Conservation (phyloP, 768 basidiomycete species). For the Termitomyces sp. region DNA sequence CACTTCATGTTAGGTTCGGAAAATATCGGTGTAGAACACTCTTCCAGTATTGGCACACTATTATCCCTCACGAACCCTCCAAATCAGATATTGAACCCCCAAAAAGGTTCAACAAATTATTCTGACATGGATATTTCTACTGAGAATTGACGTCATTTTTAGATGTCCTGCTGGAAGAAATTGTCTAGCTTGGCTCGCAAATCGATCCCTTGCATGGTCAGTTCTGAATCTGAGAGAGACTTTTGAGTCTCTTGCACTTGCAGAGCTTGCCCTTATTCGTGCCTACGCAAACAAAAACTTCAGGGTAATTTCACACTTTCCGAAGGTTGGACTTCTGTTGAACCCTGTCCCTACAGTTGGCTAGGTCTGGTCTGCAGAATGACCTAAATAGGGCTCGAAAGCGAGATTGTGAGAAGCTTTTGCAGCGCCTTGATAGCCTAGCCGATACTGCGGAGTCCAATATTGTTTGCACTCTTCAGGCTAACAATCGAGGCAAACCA, state of each 20-base stretch:
- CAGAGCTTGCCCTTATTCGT: conserved; percentile 2
- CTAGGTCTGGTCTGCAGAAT: conserved; percentile 3
- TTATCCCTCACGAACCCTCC: conserved; percentile 5
- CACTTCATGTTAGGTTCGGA: conserved; percentile 7
- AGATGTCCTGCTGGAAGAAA: conserved; percentile 6
- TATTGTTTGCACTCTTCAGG: conserved; percentile 6
- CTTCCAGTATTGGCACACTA: conserved; percentile 6
- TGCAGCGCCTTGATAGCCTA: conserved; percentile 1
- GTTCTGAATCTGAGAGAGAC: conserved; percentile 6
- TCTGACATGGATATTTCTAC: background rate
- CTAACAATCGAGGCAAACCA: conserved; percentile 4
- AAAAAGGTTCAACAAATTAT: conserved; percentile 1
- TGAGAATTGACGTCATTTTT: conserved; percentile 8
- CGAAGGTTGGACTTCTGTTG: background rate
- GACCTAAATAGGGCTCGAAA: conserved; percentile 9
- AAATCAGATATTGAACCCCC: background rate
- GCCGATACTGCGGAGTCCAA: conserved; percentile 1
- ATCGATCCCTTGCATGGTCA: conserved; percentile 10
- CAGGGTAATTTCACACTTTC: conserved; percentile 5
- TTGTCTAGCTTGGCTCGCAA: conserved; percentile 8
- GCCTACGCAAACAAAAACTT: conserved; percentile 7
- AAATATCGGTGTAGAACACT: conserved; percentile 12
- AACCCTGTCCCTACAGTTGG: conserved; percentile 2
- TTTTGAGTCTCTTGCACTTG: background rate
- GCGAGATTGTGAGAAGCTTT: conserved; percentile 5